Evolutionary conservation across 176 grass and related monocot species (phyloP).

Genomic region (Triticum dicoccoides): DNA sequence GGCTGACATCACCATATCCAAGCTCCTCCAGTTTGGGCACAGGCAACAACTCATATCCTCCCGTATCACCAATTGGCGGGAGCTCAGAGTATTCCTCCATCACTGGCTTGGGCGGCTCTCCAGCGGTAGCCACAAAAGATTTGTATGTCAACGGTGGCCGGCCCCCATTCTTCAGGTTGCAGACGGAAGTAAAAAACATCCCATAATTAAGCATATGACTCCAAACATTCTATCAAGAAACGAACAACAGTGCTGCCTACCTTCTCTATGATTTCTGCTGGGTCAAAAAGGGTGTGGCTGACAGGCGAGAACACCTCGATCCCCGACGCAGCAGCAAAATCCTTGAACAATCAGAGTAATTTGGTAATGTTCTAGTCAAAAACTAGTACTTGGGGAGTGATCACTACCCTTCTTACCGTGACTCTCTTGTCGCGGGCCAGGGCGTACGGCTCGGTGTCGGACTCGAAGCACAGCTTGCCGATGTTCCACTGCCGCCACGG

Average conservation of each 20-base stretch:
- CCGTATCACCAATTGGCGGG: constrained; percentile 63
- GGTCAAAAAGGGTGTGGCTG: constrained; percentile 84
- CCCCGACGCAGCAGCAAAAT: constrained; percentile 59
- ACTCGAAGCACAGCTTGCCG: constrained; percentile 78
- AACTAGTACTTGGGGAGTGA: background rate
- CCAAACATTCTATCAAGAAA: constrained; percentile 11
- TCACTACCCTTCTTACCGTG: constrained; percentile 32
- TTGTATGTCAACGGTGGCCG: constrained; percentile 73
- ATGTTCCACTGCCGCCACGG: constrained; percentile 75
- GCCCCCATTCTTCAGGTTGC: constrained; percentile 55
- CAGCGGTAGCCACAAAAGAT: constrained; percentile 59
- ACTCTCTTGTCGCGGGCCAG: constrained; percentile 68
- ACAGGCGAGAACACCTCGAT: constrained; percentile 69
- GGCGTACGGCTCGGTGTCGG: constrained; percentile 79
- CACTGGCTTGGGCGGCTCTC: constrained; percentile 45
- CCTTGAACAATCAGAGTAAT: constrained; percentile 32
- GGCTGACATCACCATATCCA: constrained; percentile 74
- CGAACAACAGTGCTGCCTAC: background rate
- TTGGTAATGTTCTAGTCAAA: background rate
- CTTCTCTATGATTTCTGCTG: constrained; percentile 67
- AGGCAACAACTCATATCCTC: constrained; percentile 47
- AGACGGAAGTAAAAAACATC: background rate
- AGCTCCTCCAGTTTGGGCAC: constrained; percentile 73
- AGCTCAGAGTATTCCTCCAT: constrained; percentile 58
- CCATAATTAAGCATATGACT: background rate